phyloP scores from a whole-genome alignment of 2,329 filamentous ascomycete species.

The Colletotrichum abscissum region DNA sequence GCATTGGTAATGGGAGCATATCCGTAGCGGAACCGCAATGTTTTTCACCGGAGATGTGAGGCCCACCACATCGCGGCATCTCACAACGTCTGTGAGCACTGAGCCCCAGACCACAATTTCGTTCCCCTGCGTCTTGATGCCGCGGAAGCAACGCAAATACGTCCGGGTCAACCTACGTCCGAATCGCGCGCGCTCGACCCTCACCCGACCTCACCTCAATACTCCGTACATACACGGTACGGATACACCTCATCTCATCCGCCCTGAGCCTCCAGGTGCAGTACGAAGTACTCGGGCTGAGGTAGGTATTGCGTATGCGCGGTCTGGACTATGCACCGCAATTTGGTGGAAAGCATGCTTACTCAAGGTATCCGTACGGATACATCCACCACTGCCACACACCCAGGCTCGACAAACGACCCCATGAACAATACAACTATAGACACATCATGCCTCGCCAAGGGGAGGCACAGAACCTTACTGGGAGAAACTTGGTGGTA shows the following conservation, averaged over 20 bases:
- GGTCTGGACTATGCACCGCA: background rate
- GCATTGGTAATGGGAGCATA: background rate
- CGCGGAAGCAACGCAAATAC: background rate
- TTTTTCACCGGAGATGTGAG: constrained; percentile 9
- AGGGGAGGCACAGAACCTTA: constrained; percentile 16
- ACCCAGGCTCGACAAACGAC: background rate
- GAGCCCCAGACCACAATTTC: background rate
- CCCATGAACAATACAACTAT: background rate
- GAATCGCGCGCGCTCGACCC: background rate
- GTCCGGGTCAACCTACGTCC: constrained; percentile 9
- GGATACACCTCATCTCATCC: no score
- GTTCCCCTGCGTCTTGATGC: background rate
- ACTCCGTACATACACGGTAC: background rate
- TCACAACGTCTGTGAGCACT: background rate
- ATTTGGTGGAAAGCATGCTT: background rate
- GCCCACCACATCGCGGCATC: constrained; percentile 14
- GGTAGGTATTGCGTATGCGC: no score
- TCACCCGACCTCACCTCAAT: background rate
- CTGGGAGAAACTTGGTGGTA: background rate
- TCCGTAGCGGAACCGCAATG: background rate
- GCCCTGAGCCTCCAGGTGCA: no score
- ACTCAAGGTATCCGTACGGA: background rate
- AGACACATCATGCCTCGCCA: constrained; percentile 20
- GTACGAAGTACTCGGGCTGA: no score
- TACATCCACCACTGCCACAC: background rate